Evolutionary conservation across 169 alveolate species (phyloP).

Genomic region (Plasmodium malariae): DNA sequence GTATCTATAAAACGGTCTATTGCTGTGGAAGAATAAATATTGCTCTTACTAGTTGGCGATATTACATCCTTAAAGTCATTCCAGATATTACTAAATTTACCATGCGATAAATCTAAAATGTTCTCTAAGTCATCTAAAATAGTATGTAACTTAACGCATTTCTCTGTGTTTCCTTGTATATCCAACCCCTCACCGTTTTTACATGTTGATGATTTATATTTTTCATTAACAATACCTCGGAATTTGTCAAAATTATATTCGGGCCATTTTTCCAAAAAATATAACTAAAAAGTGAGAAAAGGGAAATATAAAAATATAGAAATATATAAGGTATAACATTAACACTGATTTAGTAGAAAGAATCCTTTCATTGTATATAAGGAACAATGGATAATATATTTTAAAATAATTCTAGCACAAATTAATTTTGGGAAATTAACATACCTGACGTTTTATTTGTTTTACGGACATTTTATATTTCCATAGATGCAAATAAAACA

Average conservation of each 20-base stretch:
- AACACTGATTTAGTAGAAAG: too few relatives aligned
- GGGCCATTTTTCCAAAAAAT: constrained; percentile 1
- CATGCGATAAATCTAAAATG: background rate
- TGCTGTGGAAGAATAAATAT: background rate
- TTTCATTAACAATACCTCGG: background rate
- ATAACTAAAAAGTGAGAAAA: background rate
- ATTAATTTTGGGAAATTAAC: too few relatives aligned
- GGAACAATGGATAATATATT: too few relatives aligned
- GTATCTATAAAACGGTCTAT: background rate
- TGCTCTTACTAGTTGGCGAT: background rate
- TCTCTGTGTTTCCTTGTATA: background rate
- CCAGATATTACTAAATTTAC: background rate
- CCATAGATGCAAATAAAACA: too few relatives aligned
- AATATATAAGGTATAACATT: too few relatives aligned
- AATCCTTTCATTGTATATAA: too few relatives aligned
- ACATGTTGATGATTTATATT: background rate
- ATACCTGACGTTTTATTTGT: too few relatives aligned
- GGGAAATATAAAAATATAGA: too few relatives aligned
- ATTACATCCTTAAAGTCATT: background rate
- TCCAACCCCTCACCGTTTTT: background rate
- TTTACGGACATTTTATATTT: too few relatives aligned
- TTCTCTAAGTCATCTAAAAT: background rate
- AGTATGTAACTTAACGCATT: background rate
- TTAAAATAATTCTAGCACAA: too few relatives aligned
- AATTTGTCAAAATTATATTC: background rate